Evolutionary conservation across 257 asterid genomes (phyloP), one percentile per base, ranked within the genome.

Genomic region (Nicotiana undulata): DNA sequence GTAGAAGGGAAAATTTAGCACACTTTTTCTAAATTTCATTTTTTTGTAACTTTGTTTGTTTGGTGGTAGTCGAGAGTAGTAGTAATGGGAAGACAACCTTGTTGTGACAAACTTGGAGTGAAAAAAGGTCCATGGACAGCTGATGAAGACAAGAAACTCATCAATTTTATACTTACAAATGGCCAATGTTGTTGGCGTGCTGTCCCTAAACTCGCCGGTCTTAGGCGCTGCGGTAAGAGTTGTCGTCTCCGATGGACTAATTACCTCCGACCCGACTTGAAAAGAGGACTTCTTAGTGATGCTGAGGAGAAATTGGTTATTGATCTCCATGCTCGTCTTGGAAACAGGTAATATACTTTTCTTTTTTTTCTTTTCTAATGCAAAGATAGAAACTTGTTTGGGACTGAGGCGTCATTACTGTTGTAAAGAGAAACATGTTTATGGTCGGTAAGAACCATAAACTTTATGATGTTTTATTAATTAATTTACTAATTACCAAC

Each of bases 131-230:
- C 99, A 49, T 95, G 99, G 99, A 95, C 97, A 52, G 94, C 95
- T 18, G 98, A 95, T 83, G 98, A 95, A 85, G 98, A 95, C 85
- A 93, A 88, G 89, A 95, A 95, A 31, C 93, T 95, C 60, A 92
- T 95, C 22, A 91, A 85, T 56, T 95, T 95, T 51, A 93, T 95
- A 28, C 90, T 95, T 55, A 89, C 94, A 2, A 93, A 95, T 53
- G 99, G 98, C 85, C 98, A 92, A 91, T 92, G 99, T 84, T 95
- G 99, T 79, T 95, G 99, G 99, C 87, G 99, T 65, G 98, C 98
- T 20, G 97, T 95, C 51, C 99, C 99, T 1, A 95, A 95, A 87
- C 91, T 95, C 32, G 99, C 99, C n/a, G 99, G 99, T 2, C 97
- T 95, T 22, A 88, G 97, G 80, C 99, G 99, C 31, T 95, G 99